A percentile compares a stretch with the other conserved stretches of the same genome.
phyloP scores from a whole-genome alignment of 345 rosid genomes.

The Lepidium aucheri region DNA sequence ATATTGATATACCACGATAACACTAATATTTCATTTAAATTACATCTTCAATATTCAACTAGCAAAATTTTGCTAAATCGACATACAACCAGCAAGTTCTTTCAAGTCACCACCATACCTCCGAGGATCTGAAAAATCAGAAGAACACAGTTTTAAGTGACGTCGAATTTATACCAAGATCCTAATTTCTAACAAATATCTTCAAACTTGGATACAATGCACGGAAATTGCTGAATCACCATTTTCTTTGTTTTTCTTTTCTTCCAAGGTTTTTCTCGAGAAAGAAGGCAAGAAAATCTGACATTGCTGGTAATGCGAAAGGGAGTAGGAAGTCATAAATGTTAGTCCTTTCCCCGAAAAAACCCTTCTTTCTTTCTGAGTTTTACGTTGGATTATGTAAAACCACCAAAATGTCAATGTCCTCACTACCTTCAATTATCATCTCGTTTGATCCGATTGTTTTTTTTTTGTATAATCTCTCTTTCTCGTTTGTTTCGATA shows the following conservation, averaged over 20 bases:
- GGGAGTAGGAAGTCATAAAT: not conserved
- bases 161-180: no score
- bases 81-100: no score
- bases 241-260: not conserved
- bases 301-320: not conserved
- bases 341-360: not conserved
- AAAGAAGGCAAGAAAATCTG: not conserved
- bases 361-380: not conserved
- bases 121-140: no score
- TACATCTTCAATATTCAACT: no score
- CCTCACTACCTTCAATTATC: constrained; percentile 1
- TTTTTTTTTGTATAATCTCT: not conserved
- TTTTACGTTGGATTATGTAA: constrained; percentile 4
- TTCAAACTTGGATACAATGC: no score
- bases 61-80: no score
- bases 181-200: no score
- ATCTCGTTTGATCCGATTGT: not conserved
- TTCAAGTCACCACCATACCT: no score
- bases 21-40: no score
- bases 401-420: not conserved
- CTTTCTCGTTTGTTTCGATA: not conserved
- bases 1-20: no score
- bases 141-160: no score
- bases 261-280: constrained; percentile 1
- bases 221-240: constrained; percentile 2